These are phyloP conservation scores for Stereum hirsutum DNA, from an alignment of 1,284 basidiomycete species.

Conservation along the genomic window DNA sequence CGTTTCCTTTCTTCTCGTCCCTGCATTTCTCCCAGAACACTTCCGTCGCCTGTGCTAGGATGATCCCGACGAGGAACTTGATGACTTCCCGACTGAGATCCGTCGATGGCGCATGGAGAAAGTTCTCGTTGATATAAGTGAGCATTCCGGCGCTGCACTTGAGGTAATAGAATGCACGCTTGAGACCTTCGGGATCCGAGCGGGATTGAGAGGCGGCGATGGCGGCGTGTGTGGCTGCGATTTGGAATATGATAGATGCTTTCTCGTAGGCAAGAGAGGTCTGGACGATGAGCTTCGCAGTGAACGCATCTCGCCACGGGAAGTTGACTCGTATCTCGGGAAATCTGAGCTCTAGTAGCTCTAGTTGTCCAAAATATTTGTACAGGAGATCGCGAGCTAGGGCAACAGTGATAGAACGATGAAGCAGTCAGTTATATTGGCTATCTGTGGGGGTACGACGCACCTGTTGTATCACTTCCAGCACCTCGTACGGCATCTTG, in stretches of 20 bases:
- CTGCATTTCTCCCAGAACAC: conserved; percentile 95
- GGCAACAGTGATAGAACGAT: no score
- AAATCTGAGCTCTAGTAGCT: conserved; percentile 94
- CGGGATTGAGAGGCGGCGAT: conserved; percentile 80
- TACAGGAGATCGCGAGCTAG: conserved; percentile 92
- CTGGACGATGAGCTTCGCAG: conserved; percentile 86
- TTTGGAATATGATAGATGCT: conserved; percentile 96
- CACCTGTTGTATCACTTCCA: conserved; percentile 88
- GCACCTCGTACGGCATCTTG: conserved; percentile 95
- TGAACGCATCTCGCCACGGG: conserved; percentile 96
- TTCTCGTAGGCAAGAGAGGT: conserved; percentile 98
- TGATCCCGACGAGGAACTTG: conserved; percentile 82
- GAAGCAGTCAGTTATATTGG: no score
- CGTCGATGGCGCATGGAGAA: conserved; percentile 96
- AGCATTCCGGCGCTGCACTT: conserved; percentile 95
- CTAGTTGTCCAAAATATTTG: conserved; percentile 99
- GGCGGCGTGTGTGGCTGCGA: conserved; percentile 88
- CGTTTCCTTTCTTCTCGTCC: conserved; percentile 80
- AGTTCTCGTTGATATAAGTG: conserved; percentile 99
- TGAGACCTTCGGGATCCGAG: conserved; percentile 89
- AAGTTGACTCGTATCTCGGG: conserved; percentile 95
- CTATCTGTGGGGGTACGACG: conserved; percentile 16
- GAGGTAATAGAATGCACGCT: conserved; percentile 90
- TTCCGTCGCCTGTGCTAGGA: conserved; percentile 91
- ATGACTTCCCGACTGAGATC: conserved; percentile 93